Evolutionary conservation across 441 rosid species (phyloP).

Genomic region (Flueggea neowawraea): DNA sequence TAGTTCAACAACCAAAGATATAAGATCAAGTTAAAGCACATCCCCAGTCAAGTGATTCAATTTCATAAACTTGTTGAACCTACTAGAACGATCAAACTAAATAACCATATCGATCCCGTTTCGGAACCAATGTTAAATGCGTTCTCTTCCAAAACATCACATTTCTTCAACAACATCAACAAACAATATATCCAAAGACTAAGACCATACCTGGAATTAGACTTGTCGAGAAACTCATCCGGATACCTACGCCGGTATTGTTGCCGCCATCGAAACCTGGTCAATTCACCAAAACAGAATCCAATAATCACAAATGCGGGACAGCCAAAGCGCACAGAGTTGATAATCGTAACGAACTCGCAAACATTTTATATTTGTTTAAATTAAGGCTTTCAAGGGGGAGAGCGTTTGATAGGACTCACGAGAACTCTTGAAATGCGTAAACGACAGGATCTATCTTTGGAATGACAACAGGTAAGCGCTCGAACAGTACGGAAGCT

Average conservation of each 20-base stretch:
- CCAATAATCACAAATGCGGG: background rate
- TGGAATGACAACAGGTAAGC: slow-evolving; percentile 82
- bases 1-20: too few species aligned
- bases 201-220: slow-evolving; percentile 53
- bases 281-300: background rate
- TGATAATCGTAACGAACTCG: too few species aligned
- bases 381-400: too few species aligned
- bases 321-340: too few species aligned
- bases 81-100: too few species aligned
- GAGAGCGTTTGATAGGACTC: slow-evolving; percentile 18
- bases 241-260: slow-evolving; percentile 85
- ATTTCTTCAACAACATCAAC: background rate
- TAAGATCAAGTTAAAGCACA: too few species aligned
- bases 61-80: too few species aligned
- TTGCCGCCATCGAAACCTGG: slow-evolving; percentile 79
- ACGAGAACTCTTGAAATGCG: slow-evolving; percentile 94
- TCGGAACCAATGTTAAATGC: background rate
- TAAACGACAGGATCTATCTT: slow-evolving; percentile 84
- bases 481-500: slow-evolving; percentile 92
- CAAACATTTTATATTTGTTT: too few species aligned
- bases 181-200: background rate
- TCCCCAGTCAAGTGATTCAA: too few species aligned
- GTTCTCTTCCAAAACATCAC: background rate
- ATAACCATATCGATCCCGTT: background rate
- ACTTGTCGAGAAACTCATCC: slow-evolving; percentile 87